Evolutionary conservation across 495 filamentous ascomycete species (phyloP).

Genomic region (Annulohypoxylon maeteangense): DNA sequence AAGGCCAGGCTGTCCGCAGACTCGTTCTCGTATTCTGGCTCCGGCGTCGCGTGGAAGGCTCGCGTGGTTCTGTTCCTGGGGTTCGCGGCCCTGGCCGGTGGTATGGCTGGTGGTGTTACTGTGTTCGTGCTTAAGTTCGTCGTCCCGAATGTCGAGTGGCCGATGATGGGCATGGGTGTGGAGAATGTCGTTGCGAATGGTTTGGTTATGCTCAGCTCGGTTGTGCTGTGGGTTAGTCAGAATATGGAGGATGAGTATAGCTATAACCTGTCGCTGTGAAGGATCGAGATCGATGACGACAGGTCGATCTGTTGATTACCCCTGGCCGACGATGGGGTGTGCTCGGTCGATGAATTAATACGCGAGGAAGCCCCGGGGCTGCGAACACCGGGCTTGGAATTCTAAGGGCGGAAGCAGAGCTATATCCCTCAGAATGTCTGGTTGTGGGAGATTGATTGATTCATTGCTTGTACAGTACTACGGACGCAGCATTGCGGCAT

Average conservation of each 20-base stretch:
- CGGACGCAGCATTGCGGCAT: constrained; percentile 12
- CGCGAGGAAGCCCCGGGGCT: background rate
- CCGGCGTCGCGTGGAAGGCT: constrained; percentile 95
- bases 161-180: constrained; percentile 91
- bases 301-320: too few relatives aligned
- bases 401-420: background rate
- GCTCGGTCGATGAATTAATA: background rate
- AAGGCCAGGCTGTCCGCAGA: constrained; percentile 88
- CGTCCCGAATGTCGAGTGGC: constrained; percentile 79
- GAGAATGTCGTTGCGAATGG: constrained; percentile 91
- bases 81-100: constrained; percentile 93
- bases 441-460: constrained; percentile 16
- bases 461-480: constrained; percentile 31
- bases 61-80: constrained; percentile 94
- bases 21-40: constrained; percentile 85
- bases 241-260: constrained; percentile 99
- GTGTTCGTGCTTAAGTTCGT: constrained; percentile 94
- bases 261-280: constrained; percentile 91
- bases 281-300: background rate
- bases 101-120: constrained; percentile 89
- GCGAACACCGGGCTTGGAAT: background rate
- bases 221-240: constrained; percentile 95
- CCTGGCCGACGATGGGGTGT: background rate
- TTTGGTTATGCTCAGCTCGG: constrained; percentile 69
- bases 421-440: background rate